phyloP scores from a whole-genome alignment of 2,329 filamentous ascomycete species.

The Calonectria hongkongensis region DNA sequence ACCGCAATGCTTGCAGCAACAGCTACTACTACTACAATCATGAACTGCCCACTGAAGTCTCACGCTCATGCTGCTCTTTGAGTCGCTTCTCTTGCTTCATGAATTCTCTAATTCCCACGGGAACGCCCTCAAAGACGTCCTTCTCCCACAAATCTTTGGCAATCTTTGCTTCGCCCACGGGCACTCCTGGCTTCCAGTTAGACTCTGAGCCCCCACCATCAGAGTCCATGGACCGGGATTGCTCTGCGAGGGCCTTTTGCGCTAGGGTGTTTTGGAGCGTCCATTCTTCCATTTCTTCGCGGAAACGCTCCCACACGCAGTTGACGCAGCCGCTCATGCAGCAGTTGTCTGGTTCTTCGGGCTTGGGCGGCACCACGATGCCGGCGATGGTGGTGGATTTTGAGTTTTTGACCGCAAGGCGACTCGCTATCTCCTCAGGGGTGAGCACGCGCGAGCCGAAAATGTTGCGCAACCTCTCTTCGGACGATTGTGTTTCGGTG shows the following conservation, averaged over 20 bases:
- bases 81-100: constrained; percentile 97
- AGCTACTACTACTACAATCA: neutral
- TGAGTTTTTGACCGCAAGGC: constrained; percentile 73
- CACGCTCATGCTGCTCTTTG: constrained; percentile 81
- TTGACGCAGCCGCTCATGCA: constrained; percentile 99
- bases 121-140: constrained; percentile 86
- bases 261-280: constrained; percentile 79
- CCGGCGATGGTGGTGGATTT: constrained; percentile 83
- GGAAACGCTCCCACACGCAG: constrained; percentile 95
- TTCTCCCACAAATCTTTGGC: constrained; percentile 75
- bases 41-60: constrained; percentile 69
- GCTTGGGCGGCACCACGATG: constrained; percentile 87
- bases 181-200: constrained; percentile 72
- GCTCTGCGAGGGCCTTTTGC: constrained; percentile 67
- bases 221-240: constrained; percentile 80
- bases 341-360: constrained; percentile 96
- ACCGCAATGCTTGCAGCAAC: no score
- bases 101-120: constrained; percentile 95
- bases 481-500: constrained; percentile 62
- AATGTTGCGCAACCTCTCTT: constrained; percentile 79
- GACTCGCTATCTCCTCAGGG: constrained; percentile 80
- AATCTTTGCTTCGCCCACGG: constrained; percentile 60
- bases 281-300: constrained; percentile 96
- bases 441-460: constrained; percentile 88
- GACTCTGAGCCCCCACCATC: constrained; percentile 85